These are phyloP conservation scores for Penicillium mononematosum DNA, from an alignment of 495 filamentous ascomycete genomes.

Conservation along the genomic window DNA sequence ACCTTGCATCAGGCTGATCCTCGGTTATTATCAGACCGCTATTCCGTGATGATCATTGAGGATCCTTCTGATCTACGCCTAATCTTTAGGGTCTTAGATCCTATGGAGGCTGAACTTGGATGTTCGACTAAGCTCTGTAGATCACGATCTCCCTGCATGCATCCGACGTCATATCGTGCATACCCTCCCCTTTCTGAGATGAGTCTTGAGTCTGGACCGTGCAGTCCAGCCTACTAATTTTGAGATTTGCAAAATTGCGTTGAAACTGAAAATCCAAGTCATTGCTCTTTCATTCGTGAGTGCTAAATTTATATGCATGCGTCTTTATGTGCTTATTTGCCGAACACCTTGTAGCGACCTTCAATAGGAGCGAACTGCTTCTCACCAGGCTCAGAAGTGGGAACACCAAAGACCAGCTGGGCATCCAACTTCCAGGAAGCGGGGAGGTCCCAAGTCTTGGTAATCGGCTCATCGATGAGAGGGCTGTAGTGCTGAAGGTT, in stretches of 20 bases:
- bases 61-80: not conserved
- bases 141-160: conserved; percentile 6
- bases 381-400: conserved; percentile 33
- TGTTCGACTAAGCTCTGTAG: conserved; percentile 1
- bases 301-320: conserved; percentile 1
- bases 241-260: not conserved
- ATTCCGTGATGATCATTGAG: not conserved
- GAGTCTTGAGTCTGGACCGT: not conserved
- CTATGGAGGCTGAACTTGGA: not conserved
- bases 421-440: conserved; percentile 48
- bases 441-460: conserved; percentile 45
- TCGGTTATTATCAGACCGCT: not conserved
- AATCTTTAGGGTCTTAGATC: not conserved
- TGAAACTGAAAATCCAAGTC: not conserved
- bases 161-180: conserved; percentile 3
- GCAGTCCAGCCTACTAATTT: not conserved
- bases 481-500: conserved; percentile 59
- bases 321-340: conserved; percentile 27
- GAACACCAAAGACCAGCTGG: conserved; percentile 52
- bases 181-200: not conserved
- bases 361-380: conserved; percentile 42
- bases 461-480: conserved; percentile 45
- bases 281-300: conserved; percentile 11
- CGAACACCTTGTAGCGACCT: conserved; percentile 45
- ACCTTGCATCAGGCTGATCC: not conserved